Percentiles rank a stretch among this genome's conserved stretches.
These are phyloP conservation scores for Helotiales sp. DNA, from an alignment of 2,329 filamentous ascomycete genomes.

Conservation along the genomic window DNA sequence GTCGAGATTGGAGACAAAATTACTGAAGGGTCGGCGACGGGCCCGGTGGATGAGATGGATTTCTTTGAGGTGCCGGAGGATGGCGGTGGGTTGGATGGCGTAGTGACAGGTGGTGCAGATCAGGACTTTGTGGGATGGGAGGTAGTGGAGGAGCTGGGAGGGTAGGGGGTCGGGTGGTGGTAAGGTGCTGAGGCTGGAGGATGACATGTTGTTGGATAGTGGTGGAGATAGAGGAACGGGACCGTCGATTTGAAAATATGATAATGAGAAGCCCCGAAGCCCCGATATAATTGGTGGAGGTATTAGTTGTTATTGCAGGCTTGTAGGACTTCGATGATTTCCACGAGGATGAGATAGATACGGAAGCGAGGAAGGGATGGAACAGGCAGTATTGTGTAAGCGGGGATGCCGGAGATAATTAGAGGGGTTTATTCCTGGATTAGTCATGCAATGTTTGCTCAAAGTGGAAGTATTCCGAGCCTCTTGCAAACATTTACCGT, in stretches of 20 bases:
- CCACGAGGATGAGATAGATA: background rate
- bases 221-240: background rate
- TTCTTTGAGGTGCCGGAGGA: conserved; percentile 37
- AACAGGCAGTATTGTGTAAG: too few species aligned
- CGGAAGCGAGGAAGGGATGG: background rate
- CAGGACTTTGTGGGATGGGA: conserved; percentile 32
- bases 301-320: background rate
- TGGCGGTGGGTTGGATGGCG: conserved; percentile 35
- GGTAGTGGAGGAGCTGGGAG: conserved; percentile 33
- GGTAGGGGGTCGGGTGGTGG: conserved; percentile 16
- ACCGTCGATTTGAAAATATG: background rate
- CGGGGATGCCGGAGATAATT: background rate
- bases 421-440: background rate
- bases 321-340: background rate
- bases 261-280: background rate
- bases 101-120: conserved; percentile 37
- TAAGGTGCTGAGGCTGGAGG: background rate
- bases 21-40: conserved; percentile 29
- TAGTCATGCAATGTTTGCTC: background rate
- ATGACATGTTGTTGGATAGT: background rate
- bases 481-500: background rate
- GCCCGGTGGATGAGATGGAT: conserved; percentile 33
- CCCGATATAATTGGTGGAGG: too few species aligned
- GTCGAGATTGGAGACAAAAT: conserved; percentile 30
- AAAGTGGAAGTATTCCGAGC: background rate